Evolutionary conservation across 2,329 filamentous ascomycete species (phyloP), one percentile per base, ranked within the genome.

Genomic region (Claviceps pazoutovae): DNA sequence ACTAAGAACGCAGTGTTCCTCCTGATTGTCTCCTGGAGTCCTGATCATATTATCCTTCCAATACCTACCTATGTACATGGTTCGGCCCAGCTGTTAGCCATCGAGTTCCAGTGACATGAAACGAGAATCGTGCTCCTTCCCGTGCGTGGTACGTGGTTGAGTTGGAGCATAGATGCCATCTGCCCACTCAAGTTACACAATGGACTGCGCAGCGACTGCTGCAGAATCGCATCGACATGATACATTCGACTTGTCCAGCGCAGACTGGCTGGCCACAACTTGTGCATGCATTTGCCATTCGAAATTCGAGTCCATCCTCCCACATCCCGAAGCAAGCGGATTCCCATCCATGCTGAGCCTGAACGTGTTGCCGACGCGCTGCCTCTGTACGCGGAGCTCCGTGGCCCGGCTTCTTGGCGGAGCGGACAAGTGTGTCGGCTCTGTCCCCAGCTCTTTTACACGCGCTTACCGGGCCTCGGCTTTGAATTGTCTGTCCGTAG

Each of bases 401-500:
- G 49, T 47, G 36, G 21, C 30, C 43, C 21, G 49, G 23, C 48
- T 37, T 19, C 49, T 45, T 46, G 41, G 19, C 41, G 19, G 14
- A 43, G 19, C 41, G 41, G 41, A 43, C 13, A 17, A 17, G 16
- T 21, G 4, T 19, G 41, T 43, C 41, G 14, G 21, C 21, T 5
- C 17, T 23, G 41, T 43, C 13, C 16, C 41, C 19, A 43, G 41
- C 36, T 11, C 21, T 4, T 47, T 42, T 34, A 17, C 45, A 37
- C 6, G 14, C 9, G 36, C 43, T 43, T 30, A 16, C 17, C 50
- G 47, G 38, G 50, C 54, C 52, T 55, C 55, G 51, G 54, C 53
- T 56, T 46, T 47, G 36, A 23, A 16, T 26, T 43, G 8, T 7
- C 26, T 30, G 26, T 30, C 26, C 26, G 3, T 30, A 30, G 8